Evolutionary conservation across 257 asterid genomes (phyloP).

Genomic region (Solanum chmielewskii): DNA sequence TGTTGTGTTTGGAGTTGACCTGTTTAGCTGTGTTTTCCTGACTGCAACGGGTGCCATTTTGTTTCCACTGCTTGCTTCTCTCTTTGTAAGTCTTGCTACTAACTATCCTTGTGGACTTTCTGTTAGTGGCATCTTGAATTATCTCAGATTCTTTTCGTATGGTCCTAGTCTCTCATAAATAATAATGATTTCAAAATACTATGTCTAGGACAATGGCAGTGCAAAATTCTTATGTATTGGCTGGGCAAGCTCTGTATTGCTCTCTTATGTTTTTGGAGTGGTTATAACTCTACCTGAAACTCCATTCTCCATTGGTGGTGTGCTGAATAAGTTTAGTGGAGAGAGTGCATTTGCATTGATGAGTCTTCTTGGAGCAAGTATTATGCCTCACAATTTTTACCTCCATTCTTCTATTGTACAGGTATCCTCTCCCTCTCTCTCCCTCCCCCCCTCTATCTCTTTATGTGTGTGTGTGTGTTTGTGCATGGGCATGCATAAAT

Average conservation of each 20-base stretch:
- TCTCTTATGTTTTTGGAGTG: conserved; percentile 57
- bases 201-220: conserved; percentile 50
- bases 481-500: not conserved
- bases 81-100: conserved; percentile 41
- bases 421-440: conserved; percentile 33
- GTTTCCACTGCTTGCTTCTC: conserved; percentile 54
- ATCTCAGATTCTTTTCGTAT: not conserved
- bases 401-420: conserved; percentile 90
- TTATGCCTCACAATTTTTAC: conserved; percentile 91
- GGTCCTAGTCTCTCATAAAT: not conserved
- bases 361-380: conserved; percentile 92
- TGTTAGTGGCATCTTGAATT: not conserved
- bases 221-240: conserved; percentile 49
- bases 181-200: not conserved
- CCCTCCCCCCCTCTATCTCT: not conserved
- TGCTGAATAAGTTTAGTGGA: conserved; percentile 54
- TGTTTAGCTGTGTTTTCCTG: conserved; percentile 61
- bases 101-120: not conserved
- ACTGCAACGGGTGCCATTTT: conserved; percentile 62
- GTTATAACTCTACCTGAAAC: conserved; percentile 48
- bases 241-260: conserved; percentile 44
- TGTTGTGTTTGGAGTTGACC: conserved; percentile 71
- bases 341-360: conserved; percentile 78
- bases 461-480: not conserved
- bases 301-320: conserved; percentile 48